Conservation (phyloP, 2,329 filamentous ascomycete genomes). For the Epichloe amarillans region DNA sequence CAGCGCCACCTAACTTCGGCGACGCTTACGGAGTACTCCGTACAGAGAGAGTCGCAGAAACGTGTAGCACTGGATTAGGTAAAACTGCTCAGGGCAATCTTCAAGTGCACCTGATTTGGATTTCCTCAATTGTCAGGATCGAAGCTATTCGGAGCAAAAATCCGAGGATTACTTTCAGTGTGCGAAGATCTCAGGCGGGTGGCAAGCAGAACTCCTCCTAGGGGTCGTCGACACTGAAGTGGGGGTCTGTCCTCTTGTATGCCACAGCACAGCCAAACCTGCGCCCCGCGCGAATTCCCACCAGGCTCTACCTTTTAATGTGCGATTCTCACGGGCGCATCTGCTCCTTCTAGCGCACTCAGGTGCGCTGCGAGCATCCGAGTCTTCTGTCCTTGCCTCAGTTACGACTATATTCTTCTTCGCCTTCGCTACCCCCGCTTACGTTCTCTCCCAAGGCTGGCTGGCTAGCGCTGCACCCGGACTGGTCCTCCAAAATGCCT, state of each 20-base stretch:
- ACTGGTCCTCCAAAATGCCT: slow-evolving; percentile 25
- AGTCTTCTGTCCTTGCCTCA: background rate
- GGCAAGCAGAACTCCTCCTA: too few species aligned
- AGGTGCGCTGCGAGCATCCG: background rate
- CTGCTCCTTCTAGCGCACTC: background rate
- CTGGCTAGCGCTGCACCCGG: background rate
- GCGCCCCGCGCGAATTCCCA: background rate
- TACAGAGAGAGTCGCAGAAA: background rate
- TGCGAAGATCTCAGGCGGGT: too few species aligned
- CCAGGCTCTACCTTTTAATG: background rate
- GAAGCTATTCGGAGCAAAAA: too few species aligned
- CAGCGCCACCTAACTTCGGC: background rate
- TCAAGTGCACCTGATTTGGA: too few species aligned
- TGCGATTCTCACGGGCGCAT: background rate
- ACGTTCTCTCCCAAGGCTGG: background rate
- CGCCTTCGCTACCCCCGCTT: too few species aligned
- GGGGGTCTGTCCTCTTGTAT: background rate
- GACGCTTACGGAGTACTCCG: background rate
- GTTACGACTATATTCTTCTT: background rate
- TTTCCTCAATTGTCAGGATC: too few species aligned
- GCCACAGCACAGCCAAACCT: background rate
- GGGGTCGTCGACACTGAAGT: background rate
- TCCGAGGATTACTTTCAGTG: too few species aligned
- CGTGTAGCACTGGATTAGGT: too few species aligned
- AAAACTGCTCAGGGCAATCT: too few species aligned